Evolutionary conservation across 345 rosid genomes (phyloP).

Genomic region (Citrus unshiu): DNA sequence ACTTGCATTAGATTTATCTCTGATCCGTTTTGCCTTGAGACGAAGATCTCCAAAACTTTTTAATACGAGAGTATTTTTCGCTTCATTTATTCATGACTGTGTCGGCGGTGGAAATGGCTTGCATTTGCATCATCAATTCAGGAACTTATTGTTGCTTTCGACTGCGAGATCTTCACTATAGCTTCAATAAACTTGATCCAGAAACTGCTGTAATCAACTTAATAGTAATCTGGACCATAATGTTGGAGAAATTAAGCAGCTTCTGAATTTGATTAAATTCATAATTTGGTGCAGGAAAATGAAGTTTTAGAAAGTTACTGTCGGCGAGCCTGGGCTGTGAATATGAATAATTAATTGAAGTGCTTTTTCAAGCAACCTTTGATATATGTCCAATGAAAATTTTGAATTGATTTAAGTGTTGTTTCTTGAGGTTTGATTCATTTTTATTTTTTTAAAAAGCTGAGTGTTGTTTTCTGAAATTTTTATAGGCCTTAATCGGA

Average conservation of each 20-base stretch:
- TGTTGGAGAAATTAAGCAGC: background rate
- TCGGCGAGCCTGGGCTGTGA: background rate
- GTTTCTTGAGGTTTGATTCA: background rate
- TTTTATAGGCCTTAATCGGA: background rate
- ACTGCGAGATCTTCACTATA: background rate
- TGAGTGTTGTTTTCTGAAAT: background rate
- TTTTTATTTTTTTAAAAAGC: background rate
- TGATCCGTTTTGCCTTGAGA: conserved; percentile 3
- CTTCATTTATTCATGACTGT: background rate
- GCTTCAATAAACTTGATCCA: background rate
- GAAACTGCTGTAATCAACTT: background rate
- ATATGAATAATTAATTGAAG: background rate
- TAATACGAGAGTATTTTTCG: background rate
- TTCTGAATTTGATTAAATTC: background rate
- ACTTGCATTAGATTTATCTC: background rate
- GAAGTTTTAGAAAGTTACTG: background rate
- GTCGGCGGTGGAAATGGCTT: background rate
- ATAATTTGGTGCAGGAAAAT: background rate
- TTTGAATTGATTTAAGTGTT: background rate
- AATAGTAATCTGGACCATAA: background rate
- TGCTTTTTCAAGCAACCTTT: background rate
- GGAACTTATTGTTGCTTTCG: background rate
- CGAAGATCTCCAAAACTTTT: background rate
- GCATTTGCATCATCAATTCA: background rate
- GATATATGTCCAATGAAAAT: background rate